Conservation (phyloP, 139 green algal genomes). For the Pleodorina starrii region DNA sequence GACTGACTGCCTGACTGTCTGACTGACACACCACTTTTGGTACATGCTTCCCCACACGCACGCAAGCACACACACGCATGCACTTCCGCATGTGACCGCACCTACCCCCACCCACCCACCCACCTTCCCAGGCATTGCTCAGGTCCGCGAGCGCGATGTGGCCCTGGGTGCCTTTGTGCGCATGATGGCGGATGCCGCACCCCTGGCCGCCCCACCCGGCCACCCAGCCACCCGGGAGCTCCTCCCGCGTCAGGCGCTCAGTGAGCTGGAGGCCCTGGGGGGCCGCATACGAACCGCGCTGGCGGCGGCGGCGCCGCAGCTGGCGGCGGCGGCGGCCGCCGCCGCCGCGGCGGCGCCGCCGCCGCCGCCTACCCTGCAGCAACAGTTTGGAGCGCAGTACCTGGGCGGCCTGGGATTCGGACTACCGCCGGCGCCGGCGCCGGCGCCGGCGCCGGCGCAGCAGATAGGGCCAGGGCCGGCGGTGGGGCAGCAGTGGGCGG, state of each 20-base stretch:
- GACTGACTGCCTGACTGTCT: not conserved
- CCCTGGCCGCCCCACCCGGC: constrained; percentile 8
- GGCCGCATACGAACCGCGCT: not conserved
- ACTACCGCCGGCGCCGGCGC: no score
- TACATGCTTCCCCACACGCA: no score
- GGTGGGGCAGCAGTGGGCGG: no score
- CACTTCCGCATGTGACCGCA: no score
- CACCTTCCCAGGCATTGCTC: not conserved
- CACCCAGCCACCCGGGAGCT: constrained; percentile 8
- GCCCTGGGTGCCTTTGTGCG: constrained; percentile 43
- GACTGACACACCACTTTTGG: not conserved
- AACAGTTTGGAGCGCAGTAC: no score
- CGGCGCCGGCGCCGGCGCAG: no score
- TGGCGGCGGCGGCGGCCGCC: not conserved
- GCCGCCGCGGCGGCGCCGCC: not conserved
- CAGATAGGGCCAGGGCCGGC: no score
- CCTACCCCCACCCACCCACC: not conserved
- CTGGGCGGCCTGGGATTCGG: no score
- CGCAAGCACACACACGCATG: no score
- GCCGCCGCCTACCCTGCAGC: no score
- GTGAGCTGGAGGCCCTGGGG: constrained; percentile 20
- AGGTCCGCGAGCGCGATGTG: constrained; percentile 23
- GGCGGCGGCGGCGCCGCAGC: not conserved
- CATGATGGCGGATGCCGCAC: constrained; percentile 28
- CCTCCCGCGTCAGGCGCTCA: not conserved